Evolutionary conservation across 139 green algal species (phyloP).

Genomic region (Volvox africanus): DNA sequence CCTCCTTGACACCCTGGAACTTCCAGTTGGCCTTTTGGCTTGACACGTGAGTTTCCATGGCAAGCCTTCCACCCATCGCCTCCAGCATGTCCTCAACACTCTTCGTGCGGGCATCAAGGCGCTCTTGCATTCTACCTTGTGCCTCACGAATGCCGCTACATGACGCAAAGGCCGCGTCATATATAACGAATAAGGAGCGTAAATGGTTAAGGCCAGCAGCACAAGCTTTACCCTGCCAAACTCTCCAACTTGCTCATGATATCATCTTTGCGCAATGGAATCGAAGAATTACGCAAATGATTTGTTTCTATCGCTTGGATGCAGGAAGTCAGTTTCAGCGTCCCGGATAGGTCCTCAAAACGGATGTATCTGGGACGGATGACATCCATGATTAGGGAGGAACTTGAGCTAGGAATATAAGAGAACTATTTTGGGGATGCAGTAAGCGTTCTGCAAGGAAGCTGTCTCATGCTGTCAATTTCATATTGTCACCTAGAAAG

Average conservation of each 20-base stretch:
- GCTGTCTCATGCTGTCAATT: slow-evolving; percentile 5
- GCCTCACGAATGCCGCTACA: background rate
- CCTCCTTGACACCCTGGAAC: slow-evolving; percentile 31
- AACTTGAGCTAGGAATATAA: background rate
- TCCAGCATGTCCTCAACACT: slow-evolving; percentile 5
- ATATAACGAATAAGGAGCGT: background rate
- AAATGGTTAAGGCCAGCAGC: background rate
- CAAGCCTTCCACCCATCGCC: slow-evolving; percentile 5
- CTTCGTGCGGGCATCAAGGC: background rate
- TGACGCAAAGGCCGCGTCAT: background rate
- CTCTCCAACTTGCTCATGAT: background rate
- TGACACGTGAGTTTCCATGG: slow-evolving; percentile 13
- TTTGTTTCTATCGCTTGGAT: background rate
- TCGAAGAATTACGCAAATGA: background rate
- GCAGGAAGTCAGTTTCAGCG: background rate
- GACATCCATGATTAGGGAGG: background rate
- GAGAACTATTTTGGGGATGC: background rate
- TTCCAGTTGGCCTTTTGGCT: slow-evolving; percentile 40
- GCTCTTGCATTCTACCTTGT: background rate
- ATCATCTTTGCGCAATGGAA: background rate
- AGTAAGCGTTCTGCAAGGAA: background rate
- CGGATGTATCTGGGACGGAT: background rate
- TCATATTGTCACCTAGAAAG: background rate
- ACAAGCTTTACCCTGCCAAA: background rate
- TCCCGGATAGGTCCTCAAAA: slow-evolving; percentile 40